Conservation (phyloP, 441 rosid genomes). For the Croton setiger region DNA sequence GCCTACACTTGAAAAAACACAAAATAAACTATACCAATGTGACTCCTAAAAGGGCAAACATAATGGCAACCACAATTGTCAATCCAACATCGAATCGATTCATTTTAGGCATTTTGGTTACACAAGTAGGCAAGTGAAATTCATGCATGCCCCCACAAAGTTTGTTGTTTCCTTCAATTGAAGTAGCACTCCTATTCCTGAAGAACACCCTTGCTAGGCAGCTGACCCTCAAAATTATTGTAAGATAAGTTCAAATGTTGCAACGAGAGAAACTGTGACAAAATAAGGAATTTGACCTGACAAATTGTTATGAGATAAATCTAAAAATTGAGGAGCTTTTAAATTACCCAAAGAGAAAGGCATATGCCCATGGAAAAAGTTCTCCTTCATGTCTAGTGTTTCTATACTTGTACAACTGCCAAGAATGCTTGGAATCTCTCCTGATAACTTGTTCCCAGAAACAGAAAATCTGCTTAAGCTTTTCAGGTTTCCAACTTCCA, state of each 20-base stretch:
- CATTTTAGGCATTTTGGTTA: neutral
- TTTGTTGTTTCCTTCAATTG: slow-evolving; percentile 8
- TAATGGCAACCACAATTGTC: neutral
- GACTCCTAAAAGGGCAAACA: neutral
- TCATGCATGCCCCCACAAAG: slow-evolving; percentile 11
- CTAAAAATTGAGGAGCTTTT: slow-evolving; percentile 5
- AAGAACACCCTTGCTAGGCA: slow-evolving; percentile 1
- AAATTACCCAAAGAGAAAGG: neutral
- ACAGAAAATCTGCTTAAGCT: neutral
- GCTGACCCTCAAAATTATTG: slow-evolving; percentile 9
- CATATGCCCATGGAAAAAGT: slow-evolving; percentile 7
- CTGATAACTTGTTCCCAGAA: slow-evolving; percentile 3
- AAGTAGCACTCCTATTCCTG: neutral
- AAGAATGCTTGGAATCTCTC: slow-evolving; percentile 8
- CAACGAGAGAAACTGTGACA: slow-evolving; percentile 2
- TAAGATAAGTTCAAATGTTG: slow-evolving; percentile 9
- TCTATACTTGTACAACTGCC: slow-evolving; percentile 11
- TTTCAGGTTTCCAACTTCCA: slow-evolving; percentile 7
- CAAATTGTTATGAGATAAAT: slow-evolving; percentile 11
- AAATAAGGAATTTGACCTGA: slow-evolving; percentile 11
- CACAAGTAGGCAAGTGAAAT: neutral
- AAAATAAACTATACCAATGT: neutral
- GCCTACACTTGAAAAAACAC: neutral
- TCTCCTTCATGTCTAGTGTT: neutral
- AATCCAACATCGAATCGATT: neutral